Percentiles rank a stretch among this genome's conserved stretches.
Conservation (phyloP, 768 basidiomycete species). For the Pleurotus platypus region DNA sequence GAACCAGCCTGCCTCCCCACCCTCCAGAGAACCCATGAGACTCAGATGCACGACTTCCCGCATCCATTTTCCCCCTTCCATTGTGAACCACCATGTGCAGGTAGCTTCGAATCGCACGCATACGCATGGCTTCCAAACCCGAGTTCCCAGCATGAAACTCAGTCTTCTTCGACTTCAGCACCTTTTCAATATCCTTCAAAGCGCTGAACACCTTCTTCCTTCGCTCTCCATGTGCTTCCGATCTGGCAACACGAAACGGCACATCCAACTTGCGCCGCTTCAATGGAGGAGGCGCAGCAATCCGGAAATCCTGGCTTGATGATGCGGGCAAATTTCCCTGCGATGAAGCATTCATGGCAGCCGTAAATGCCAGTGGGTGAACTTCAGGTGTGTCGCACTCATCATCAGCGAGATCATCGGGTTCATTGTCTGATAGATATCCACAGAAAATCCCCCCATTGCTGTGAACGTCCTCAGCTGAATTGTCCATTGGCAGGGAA, state of each 20-base stretch:
- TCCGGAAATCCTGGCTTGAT: too few relatives aligned
- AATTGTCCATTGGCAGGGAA: too few relatives aligned
- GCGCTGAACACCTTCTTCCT: slow-evolving; percentile 6
- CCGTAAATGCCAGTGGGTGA: background rate
- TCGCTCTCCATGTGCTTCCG: slow-evolving; percentile 8
- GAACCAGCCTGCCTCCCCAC: slow-evolving; percentile 23
- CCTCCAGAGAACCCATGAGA: slow-evolving; percentile 24
- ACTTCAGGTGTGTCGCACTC: background rate
- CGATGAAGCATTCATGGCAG: too few relatives aligned
- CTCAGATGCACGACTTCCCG: slow-evolving; percentile 25
- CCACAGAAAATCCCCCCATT: slow-evolving; percentile 13
- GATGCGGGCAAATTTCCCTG: background rate
- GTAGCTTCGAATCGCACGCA: slow-evolving; percentile 21
- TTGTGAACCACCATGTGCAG: slow-evolving; percentile 27
- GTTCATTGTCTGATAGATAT: slow-evolving; percentile 18
- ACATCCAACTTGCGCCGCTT: slow-evolving; percentile 19
- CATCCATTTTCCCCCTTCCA: slow-evolving; percentile 12
- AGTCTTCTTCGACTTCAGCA: slow-evolving; percentile 19
- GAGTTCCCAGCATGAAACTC: slow-evolving; percentile 20
- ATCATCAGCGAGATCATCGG: slow-evolving; percentile 7
- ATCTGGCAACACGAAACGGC: slow-evolving; percentile 9
- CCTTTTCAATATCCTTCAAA: slow-evolving; percentile 20
- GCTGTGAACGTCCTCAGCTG: too few relatives aligned
- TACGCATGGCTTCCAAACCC: slow-evolving; percentile 23
- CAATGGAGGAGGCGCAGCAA: slow-evolving; percentile 10